Conservation (phyloP, 2,329 filamentous ascomycete genomes). For the Paracoccidioides lutzii region DNA sequence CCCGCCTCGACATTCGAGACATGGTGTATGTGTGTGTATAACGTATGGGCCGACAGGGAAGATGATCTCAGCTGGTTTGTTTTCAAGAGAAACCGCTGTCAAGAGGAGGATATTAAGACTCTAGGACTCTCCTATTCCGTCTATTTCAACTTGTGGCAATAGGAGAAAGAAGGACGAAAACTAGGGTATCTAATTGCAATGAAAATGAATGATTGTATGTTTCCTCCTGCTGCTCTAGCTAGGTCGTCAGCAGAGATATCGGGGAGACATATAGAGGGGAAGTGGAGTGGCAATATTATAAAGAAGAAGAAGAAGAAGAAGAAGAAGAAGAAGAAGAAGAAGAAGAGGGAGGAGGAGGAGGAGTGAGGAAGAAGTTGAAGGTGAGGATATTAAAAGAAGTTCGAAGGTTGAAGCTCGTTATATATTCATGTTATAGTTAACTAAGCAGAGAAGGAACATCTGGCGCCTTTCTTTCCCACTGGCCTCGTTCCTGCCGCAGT, state of each 20-base stretch:
- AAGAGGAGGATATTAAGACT: too few relatives aligned
- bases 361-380: neutral
- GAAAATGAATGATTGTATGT: too few relatives aligned
- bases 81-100: too few relatives aligned
- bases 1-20: conserved; percentile 44
- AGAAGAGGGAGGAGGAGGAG: neutral
- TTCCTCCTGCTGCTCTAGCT: neutral
- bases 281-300: conserved; percentile 12
- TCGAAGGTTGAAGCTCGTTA: too few relatives aligned
- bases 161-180: neutral
- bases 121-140: too few relatives aligned
- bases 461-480: too few relatives aligned
- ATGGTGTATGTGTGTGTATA: conserved; percentile 24
- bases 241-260: neutral
- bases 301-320: conserved; percentile 10
- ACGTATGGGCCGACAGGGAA: neutral
- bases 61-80: too few relatives aligned
- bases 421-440: too few relatives aligned
- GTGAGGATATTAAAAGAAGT: too few relatives aligned
- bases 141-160: too few relatives aligned
- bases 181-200: neutral
- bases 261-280: conserved; percentile 6
- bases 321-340: conserved; percentile 7
- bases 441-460: too few relatives aligned
- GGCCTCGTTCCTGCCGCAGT: too few relatives aligned